Evolutionary conservation across 345 rosid genomes (phyloP), one percentile per base, ranked within the genome.

Genomic region (Schrenkiella parvula): DNA sequence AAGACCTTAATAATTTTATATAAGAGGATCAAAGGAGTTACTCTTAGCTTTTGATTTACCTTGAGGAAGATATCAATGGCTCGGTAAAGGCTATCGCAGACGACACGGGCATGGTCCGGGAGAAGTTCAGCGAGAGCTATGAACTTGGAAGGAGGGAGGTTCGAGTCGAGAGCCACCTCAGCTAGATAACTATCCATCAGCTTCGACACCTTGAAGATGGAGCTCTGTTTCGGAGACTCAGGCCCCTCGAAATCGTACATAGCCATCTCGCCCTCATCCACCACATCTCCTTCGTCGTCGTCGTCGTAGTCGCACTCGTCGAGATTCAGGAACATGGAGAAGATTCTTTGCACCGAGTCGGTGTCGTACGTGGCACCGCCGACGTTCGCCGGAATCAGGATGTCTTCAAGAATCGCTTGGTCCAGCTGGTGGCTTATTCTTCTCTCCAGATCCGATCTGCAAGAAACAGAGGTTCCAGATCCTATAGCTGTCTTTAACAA

Each of bases 391-490:
- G 99, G 99, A 25, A 95, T 84, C 22, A 95, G 81, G 52, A 95
- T 88, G 79, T 95, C 99, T 75, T 91, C 97, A 6, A 91, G 95
- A 59, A 89, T 95, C 7, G 99, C 97, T 74, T 89, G 99, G 69
- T 95, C 99, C 1, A 95, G 88, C 68, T 91, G 95, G 75, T 88
- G 93, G 44, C 97, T 91, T 0, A 91, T 89, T 28, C 99, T 78
- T 50, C 96, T 81, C 85, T 91, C 97, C 28, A 91, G 80, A 80
- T 95, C 97, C 1, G 96, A 83, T 71, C 91, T 87, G 77, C 99
- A 95, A 34, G 93, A 83, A 28, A 84, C 86, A 29, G 81, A 70
- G 15, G 87, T 86, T 8, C 86, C 84, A 23, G 88, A 82, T 29
- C 84, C 84, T 73, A 91, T 89, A 12, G 93, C 85, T 19, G 91